Evolutionary conservation across 2,329 filamentous ascomycete species (phyloP).

Genomic region (Fusarium fracticaudum): DNA sequence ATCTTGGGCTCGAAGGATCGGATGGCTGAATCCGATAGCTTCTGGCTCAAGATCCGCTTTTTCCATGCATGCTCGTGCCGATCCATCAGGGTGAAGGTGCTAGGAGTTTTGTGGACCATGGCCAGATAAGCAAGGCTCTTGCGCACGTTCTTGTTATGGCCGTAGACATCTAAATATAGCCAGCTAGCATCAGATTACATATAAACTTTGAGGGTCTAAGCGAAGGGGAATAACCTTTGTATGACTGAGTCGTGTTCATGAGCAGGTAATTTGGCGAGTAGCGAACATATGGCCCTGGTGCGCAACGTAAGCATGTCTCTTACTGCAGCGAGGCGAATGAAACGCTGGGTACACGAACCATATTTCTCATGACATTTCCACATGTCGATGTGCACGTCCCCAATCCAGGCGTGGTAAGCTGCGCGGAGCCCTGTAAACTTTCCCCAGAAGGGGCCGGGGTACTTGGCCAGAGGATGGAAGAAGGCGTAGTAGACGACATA

Average conservation of each 20-base stretch:
- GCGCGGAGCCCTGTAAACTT: constrained; percentile 46
- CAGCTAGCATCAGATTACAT: not conserved
- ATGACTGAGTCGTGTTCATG: not conserved
- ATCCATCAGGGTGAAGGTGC: constrained; percentile 1
- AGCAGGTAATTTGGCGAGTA: not conserved
- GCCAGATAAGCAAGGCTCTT: not conserved
- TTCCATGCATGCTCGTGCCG: constrained; percentile 1
- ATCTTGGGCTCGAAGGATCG: constrained; percentile 1
- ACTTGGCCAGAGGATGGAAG: constrained; percentile 37
- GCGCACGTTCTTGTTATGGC: not conserved
- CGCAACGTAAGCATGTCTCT: not conserved
- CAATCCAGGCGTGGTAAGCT: constrained; percentile 49
- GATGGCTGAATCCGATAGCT: not conserved
- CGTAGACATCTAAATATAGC: not conserved
- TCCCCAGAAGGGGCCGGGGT: constrained; percentile 48
- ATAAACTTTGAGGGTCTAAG: rapidly evolving
- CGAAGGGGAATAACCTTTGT: not conserved
- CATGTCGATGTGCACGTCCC: constrained; percentile 49
- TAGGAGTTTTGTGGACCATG: not conserved
- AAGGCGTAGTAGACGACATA: constrained; percentile 6
- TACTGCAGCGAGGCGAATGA: not conserved
- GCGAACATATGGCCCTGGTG: not conserved
- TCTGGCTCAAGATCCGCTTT: constrained; percentile 5
- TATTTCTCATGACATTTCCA: constrained; percentile 47
- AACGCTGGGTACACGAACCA: constrained; percentile 34